Percentiles rank a stretch among this genome's conserved stretches.
Conservation (phyloP, 352 stramenopile species). For the Phytophthora agathidicida region DNA sequence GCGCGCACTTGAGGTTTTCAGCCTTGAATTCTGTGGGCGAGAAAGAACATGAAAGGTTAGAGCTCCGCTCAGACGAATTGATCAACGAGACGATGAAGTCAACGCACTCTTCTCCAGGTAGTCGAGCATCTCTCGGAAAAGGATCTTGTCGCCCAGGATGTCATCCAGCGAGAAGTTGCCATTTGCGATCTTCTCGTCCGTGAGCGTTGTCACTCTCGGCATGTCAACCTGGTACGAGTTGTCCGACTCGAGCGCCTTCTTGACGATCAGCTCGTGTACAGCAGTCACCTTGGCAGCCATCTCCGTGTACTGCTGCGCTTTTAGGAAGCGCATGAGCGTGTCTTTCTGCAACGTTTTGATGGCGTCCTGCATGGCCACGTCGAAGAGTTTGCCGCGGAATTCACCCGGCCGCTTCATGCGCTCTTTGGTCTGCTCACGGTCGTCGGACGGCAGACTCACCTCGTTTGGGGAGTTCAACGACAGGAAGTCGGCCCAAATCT, state of each 20-base stretch:
- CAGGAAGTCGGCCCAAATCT: constrained; percentile 85
- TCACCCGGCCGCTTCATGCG: constrained; percentile 84
- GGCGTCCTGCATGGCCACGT: constrained; percentile 81
- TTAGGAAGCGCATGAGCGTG: constrained; percentile 81
- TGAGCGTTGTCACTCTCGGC: constrained; percentile 56
- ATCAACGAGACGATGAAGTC: not conserved
- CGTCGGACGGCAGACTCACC: constrained; percentile 79
- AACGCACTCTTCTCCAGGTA: constrained; percentile 86
- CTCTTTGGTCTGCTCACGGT: constrained; percentile 81
- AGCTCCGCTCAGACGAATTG: not conserved
- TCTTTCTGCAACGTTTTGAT: constrained; percentile 88
- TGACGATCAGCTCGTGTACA: constrained; percentile 66
- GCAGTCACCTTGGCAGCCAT: constrained; percentile 64
- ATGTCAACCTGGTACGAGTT: constrained; percentile 74
- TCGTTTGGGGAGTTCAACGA: constrained; percentile 87
- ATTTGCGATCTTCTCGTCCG: constrained; percentile 63
- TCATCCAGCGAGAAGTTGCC: constrained; percentile 79
- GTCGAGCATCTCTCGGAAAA: constrained; percentile 86
- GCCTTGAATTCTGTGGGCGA: constrained; percentile 73
- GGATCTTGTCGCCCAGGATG: constrained; percentile 81
- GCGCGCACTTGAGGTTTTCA: constrained; percentile 85
- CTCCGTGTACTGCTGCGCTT: constrained; percentile 79
- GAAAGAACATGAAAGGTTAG: constrained; percentile 6
- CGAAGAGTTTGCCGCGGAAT: constrained; percentile 81
- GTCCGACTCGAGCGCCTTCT: constrained; percentile 68